phyloP scores from a whole-genome alignment of 148 eudicot species.

The Rhododendron henanense region DNA sequence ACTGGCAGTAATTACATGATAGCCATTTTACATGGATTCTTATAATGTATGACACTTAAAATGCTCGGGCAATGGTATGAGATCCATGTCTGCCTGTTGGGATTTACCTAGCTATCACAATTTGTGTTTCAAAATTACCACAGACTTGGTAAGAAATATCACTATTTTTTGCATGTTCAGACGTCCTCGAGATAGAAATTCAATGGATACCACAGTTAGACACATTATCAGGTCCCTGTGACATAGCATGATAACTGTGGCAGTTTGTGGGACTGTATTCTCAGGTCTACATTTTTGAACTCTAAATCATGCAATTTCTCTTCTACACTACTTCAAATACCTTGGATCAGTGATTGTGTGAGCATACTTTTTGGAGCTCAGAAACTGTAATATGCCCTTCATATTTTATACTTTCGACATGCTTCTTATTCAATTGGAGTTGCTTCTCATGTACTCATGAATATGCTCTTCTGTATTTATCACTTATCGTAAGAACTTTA shows the following conservation, averaged over 20 bases:
- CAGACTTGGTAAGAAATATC: not conserved
- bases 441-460: conserved; percentile 8
- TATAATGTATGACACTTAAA: not conserved
- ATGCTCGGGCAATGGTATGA: not conserved
- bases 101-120: not conserved
- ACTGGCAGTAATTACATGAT: not conserved
- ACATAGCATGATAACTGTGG: not conserved
- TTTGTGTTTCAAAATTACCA: not conserved
- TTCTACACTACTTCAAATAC: not conserved
- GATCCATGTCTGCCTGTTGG: not conserved
- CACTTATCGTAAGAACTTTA: not conserved
- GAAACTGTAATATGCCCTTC: not conserved
- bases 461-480: not conserved
- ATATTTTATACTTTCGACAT: not conserved
- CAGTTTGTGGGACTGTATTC: not conserved
- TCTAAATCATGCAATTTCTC: not conserved
- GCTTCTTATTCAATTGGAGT: not conserved
- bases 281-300: not conserved
- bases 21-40: not conserved
- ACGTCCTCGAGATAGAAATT: not conserved
- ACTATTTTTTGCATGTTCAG: not conserved
- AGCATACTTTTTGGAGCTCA: not conserved
- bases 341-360: not conserved
- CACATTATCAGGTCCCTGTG: not conserved
- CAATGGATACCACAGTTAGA: not conserved